Conservation (phyloP, 2,329 filamentous ascomycete genomes). For the Kalaharituber pfeilii region DNA sequence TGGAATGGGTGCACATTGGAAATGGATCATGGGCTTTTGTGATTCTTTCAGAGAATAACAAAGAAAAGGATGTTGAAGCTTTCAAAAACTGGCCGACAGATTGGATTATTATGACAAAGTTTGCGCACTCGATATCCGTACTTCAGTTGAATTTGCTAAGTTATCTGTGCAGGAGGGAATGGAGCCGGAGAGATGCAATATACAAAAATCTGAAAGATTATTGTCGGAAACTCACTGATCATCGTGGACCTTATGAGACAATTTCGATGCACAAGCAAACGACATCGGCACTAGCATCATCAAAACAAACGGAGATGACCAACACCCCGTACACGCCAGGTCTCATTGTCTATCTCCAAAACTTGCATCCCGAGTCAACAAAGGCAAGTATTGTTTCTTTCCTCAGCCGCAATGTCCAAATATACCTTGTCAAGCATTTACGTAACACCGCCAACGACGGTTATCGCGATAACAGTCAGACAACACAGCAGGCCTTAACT, state of each 20-base stretch:
- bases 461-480: background rate
- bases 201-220: constrained; percentile 9
- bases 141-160: too few relatives aligned
- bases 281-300: too few relatives aligned
- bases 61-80: constrained; percentile 8
- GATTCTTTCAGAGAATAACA: constrained; percentile 13
- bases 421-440: constrained; percentile 11
- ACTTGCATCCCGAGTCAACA: constrained; percentile 13
- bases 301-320: too few relatives aligned
- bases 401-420: constrained; percentile 12
- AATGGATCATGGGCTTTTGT: constrained; percentile 17
- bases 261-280: too few relatives aligned
- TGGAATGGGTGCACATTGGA: constrained; percentile 13
- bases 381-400: constrained; percentile 16
- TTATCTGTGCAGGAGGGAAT: constrained; percentile 10
- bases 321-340: constrained; percentile 7
- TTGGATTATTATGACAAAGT: constrained; percentile 21
- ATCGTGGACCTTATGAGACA: background rate
- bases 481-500: background rate
- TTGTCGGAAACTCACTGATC: background rate
- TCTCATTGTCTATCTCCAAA: constrained; percentile 17
- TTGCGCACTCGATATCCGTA: background rate
- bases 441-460: background rate
- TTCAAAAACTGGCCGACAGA: constrained; percentile 16
- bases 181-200: constrained; percentile 15